A percentile compares a stretch with the other conserved stretches of the same genome.
Conservation (phyloP, 2,329 filamentous ascomycete species). For the Ophiostoma australiae region DNA sequence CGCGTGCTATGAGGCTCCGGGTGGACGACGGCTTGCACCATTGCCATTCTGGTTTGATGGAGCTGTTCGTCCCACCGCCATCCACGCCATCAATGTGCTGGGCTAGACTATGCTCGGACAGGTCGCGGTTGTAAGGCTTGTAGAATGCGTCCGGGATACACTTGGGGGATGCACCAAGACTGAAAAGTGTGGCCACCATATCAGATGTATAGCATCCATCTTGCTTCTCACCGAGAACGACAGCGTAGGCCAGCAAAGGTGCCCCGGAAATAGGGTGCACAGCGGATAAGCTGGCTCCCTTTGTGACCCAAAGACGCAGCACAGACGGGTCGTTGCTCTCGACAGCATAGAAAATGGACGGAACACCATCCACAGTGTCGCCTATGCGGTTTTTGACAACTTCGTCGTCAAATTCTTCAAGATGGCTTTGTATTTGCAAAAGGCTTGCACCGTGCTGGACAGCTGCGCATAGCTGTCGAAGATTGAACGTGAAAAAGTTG, state of each 20-base stretch:
- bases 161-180: constrained; percentile 21
- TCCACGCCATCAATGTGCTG: not conserved
- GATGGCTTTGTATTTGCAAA: not conserved
- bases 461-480: not conserved
- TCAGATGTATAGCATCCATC: constrained; percentile 17
- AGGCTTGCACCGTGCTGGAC: not conserved
- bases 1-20: constrained; percentile 15
- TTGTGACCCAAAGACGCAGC: constrained; percentile 21
- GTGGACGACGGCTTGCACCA: not conserved
- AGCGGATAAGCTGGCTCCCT: not conserved
- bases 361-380: constrained; percentile 20
- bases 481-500: not conserved
- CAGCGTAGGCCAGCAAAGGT: not conserved
- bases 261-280: not conserved
- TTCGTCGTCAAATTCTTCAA: not conserved
- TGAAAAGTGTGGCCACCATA: constrained; percentile 22
- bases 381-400: not conserved
- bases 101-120: not conserved
- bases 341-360: constrained; percentile 24
- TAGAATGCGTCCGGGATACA: constrained; percentile 22
- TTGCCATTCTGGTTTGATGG: not conserved
- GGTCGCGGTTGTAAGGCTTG: constrained; percentile 18
- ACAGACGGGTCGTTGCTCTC: constrained; percentile 18
- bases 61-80: not conserved
- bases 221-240: constrained; percentile 8